phyloP scores from a whole-genome alignment of 1,284 basidiomycete species.

The Kalmanozyma brasiliensis region DNA sequence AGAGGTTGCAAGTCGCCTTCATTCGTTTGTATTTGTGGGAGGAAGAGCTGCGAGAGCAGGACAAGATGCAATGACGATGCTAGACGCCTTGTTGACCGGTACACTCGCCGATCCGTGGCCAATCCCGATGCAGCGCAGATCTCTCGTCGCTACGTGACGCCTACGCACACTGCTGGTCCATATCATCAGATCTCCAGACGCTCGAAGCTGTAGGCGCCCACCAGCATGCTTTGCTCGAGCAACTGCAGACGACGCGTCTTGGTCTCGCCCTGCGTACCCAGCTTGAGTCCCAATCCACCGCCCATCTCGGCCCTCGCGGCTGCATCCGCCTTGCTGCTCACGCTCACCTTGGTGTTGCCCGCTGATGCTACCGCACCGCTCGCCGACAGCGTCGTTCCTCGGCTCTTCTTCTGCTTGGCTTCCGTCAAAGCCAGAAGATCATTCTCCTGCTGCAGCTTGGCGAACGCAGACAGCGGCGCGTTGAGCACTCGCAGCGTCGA shows the following conservation, averaged over 20 bases:
- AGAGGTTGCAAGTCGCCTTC: too few species aligned
- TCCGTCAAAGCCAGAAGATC: constrained; percentile 8
- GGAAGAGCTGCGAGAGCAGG: too few species aligned
- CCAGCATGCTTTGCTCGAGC: constrained; percentile 50
- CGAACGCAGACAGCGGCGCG: constrained; percentile 50
- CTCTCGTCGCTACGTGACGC: neutral
- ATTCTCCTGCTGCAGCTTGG: constrained; percentile 46
- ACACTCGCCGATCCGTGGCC: too few species aligned
- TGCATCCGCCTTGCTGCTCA: constrained; percentile 24
- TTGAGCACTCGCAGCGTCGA: constrained; percentile 32
- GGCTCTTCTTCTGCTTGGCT: neutral
- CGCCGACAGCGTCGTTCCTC: constrained; percentile 17
- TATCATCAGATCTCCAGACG: constrained; percentile 44
- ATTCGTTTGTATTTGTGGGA: too few species aligned
- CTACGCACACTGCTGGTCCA: too few species aligned
- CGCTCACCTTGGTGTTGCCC: constrained; percentile 32
- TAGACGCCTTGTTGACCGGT: neutral
- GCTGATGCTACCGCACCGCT: constrained; percentile 39
- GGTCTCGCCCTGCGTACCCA: constrained; percentile 36
- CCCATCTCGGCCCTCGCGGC: constrained; percentile 51
- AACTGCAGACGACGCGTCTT: constrained; percentile 39
- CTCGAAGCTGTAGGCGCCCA: constrained; percentile 51
- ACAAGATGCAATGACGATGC: neutral
- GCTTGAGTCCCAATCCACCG: constrained; percentile 42
- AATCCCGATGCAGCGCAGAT: too few species aligned